Evolutionary conservation across 1,139 yeast genomes (phyloP).

Genomic region (Debaryomyces fabryi): DNA sequence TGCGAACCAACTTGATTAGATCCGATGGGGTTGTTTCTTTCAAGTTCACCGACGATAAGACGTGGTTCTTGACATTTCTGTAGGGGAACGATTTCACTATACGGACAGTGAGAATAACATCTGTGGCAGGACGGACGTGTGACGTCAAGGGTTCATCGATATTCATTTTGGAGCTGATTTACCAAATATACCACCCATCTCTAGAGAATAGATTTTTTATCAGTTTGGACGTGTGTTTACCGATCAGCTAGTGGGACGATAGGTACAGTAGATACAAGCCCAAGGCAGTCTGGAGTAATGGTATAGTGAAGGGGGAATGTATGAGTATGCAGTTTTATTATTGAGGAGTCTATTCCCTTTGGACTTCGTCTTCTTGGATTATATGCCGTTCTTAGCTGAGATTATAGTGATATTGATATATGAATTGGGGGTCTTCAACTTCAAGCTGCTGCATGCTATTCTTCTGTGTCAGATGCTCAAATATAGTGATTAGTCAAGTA

Average conservation of each 20-base stretch:
- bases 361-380: no score
- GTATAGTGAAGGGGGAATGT: no score
- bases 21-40: slow-evolving; percentile 67
- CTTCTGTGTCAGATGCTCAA: no score
- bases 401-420: no score
- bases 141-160: slow-evolving; percentile 67
- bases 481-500: no score
- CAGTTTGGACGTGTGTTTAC: background rate
- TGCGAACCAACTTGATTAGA: slow-evolving; percentile 49
- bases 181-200: background rate
- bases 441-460: no score
- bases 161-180: slow-evolving; percentile 7
- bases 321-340: no score
- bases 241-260: background rate
- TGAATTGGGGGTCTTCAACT: no score
- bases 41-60: slow-evolving; percentile 73
- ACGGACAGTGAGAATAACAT: slow-evolving; percentile 79
- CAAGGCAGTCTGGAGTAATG: no score
- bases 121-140: slow-evolving; percentile 65
- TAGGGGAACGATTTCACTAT: slow-evolving; percentile 90
- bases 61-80: slow-evolving; percentile 82
- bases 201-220: background rate
- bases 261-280: no score
- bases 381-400: no score
- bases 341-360: no score